Base-by-base conservation (phyloP, 23 red algal genomes). In the Gracilariopsis chorda region DNA sequence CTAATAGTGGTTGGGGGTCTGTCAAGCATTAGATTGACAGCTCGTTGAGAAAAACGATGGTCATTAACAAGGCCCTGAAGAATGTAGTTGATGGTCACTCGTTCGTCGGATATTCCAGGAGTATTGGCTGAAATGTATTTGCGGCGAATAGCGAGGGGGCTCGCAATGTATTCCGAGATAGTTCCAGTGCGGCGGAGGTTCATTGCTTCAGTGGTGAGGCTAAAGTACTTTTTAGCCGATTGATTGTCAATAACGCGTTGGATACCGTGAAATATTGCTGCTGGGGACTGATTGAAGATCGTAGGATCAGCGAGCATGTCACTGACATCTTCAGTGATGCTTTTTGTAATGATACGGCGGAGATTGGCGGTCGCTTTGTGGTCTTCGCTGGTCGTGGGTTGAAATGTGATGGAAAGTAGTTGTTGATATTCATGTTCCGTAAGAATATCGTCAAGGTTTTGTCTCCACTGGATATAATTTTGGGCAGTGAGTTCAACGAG, bases 281-380 rank as follows among this genome's bases (percentile, higher is more conserved):
- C 63, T 1, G 63, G 63, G 1, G 63, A 16, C 21, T 69, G 2
- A 4, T 32, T 42, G 34, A 69, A 69, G 4, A 69, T 42, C 1
- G 2, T 41, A 11, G 34, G 63, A 20, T 69, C 63, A 3, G 3
- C 63, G 27, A 69, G 36, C 14, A 42, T 32, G 13, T 69, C 42
- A 37, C 36, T 37, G 3, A 69, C 63, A 1, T 69, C 63, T 32
- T 32, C 6, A 3, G 63, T 42, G 36, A 69, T 69, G 13, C 35
- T 69, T 69, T 69, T 69, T 19, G 63, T 78, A 45, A 78, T 78
- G 41, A 78, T 78, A 10, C 72, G 44, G 10, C 72, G 41, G 21
- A 30, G 2, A 28, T 45, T 53, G 21, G 7, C 37, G 35, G 51
- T 30, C 1, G 72, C 72, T 17, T 78, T 78, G 7, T 3, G 21